phyloP scores from a whole-genome alignment of 306 rosid genomes.

The Cucumis melo region DNA sequence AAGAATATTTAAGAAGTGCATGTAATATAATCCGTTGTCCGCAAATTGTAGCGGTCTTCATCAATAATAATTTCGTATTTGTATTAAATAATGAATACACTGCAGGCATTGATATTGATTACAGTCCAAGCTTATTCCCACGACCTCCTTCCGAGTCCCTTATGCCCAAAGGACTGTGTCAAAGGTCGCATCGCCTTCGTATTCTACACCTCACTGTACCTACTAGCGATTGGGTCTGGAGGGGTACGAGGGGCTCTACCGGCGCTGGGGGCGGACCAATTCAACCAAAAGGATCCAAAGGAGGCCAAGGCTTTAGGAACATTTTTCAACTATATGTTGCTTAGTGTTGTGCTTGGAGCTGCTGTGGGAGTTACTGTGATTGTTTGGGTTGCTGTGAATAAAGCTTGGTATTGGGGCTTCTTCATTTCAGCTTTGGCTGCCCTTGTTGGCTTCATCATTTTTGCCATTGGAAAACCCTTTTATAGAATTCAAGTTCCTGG shows the following conservation, averaged over 20 bases:
- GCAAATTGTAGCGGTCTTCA: too few relatives aligned
- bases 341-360: conserved; percentile 54
- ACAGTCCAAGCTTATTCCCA: conserved; percentile 18
- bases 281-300: conserved; percentile 33
- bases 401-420: conserved; percentile 66
- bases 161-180: conserved; percentile 37
- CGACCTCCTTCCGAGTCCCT: conserved; percentile 32
- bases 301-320: conserved; percentile 57
- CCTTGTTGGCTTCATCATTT: conserved; percentile 33
- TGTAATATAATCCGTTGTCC: too few relatives aligned
- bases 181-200: conserved; percentile 32
- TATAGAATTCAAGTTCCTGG: conserved; percentile 44
- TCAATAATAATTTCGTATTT: too few relatives aligned
- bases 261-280: conserved; percentile 75
- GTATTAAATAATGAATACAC: too few relatives aligned
- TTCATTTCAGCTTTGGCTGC: conserved; percentile 37
- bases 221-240: conserved; percentile 57
- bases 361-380: conserved; percentile 46
- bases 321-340: conserved; percentile 51
- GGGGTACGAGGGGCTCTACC: conserved; percentile 71
- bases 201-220: conserved; percentile 40
- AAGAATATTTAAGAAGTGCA: too few relatives aligned
- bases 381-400: conserved; percentile 46
- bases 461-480: conserved; percentile 63
- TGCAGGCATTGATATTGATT: neutral